Evolutionary conservation across 306 rosid genomes (phyloP), one percentile per base, ranked within the genome.

Genomic region (Mucuna pruriens): DNA sequence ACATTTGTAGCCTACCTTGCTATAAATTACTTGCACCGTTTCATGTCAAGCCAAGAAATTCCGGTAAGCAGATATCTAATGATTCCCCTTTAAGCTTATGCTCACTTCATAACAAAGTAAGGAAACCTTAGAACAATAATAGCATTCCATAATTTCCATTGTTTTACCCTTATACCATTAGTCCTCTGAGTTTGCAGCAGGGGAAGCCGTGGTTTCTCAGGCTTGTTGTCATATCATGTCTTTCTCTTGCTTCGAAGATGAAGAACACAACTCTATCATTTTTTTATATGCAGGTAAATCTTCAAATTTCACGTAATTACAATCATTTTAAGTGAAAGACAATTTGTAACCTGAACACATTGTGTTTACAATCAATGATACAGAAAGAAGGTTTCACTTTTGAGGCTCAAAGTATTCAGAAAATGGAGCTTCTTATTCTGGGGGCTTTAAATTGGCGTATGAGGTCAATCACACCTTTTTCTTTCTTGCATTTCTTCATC

Each of bases 241-340:
- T 91, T 44, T 91, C 93, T 78, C 89, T 90, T 0, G 93, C 97
- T 65, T 84, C 87, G n/a, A 93, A 91, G 85, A 90, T 93, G 97
- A 91, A 76, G 84, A 84, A 82, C 83, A 87, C 60, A 23, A 76
- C 86, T 74, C 57, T 91, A 39, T 70, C 91, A 16, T 19, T 75
- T 69, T 76, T 88, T 0, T 68, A 83, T 75, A 71, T 85, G 71
- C 87, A 79, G 89, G 97, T 87, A 79, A 83, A 52, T n/a, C 63
- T 58, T 81, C 60, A 19, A 48, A 29, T 31, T 36, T 58, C 76
- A 68, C 0, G 16, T 39, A 10, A 45, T 72, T 17, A 15, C 42
- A 46, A 19, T 26, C 52, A 36, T 62, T 77, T 40, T 19, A 44
- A 38, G 17, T n/a, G 55, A 20, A 77, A 23, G 9, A 70, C 20